phyloP scores from a whole-genome alignment of 495 filamentous ascomycete genomes.

The Copromyces sp. region DNA sequence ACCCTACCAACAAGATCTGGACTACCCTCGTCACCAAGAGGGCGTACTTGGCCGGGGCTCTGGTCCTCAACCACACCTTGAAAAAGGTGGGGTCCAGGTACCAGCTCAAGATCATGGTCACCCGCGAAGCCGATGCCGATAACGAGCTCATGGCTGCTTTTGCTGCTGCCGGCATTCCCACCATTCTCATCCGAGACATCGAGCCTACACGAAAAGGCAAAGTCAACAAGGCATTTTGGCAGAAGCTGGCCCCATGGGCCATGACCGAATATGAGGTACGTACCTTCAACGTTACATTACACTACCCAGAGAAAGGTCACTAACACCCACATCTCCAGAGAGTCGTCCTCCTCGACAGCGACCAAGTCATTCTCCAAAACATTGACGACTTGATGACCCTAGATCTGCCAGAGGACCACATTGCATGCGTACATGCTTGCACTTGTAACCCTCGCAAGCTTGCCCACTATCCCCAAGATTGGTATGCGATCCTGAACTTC shows the following conservation, averaged over 20 bases:
- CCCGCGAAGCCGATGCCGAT: constrained; percentile 27
- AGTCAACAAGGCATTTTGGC: constrained; percentile 31
- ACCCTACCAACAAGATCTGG: constrained; percentile 26
- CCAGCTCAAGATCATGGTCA: constrained; percentile 32
- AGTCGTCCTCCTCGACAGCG: constrained; percentile 31
- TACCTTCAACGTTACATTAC: neutral
- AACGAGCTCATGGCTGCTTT: constrained; percentile 32
- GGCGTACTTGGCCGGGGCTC: constrained; percentile 27
- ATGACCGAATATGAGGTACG: constrained; percentile 31
- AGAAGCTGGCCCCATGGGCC: constrained; percentile 33
- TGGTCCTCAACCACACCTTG: constrained; percentile 30
- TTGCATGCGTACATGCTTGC: constrained; percentile 27
- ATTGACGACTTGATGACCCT: constrained; percentile 34
- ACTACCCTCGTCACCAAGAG: constrained; percentile 31
- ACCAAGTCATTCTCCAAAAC: constrained; percentile 30
- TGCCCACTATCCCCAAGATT: constrained; percentile 28
- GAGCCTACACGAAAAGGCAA: constrained; percentile 30
- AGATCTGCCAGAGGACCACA: constrained; percentile 23
- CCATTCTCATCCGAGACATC: constrained; percentile 30
- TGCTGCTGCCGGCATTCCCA: constrained; percentile 27
- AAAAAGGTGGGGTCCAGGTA: constrained; percentile 25
- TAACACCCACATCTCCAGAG: constrained; percentile 11
- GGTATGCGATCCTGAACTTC: constrained; percentile 9
- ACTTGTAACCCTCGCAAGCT: constrained; percentile 31
- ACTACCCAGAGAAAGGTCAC: neutral